A percentile compares a stretch with the other conserved stretches of the same genome.
Evolutionary conservation across 495 filamentous ascomycete genomes (phyloP).

Genomic region (Endocarpon pusillum): DNA sequence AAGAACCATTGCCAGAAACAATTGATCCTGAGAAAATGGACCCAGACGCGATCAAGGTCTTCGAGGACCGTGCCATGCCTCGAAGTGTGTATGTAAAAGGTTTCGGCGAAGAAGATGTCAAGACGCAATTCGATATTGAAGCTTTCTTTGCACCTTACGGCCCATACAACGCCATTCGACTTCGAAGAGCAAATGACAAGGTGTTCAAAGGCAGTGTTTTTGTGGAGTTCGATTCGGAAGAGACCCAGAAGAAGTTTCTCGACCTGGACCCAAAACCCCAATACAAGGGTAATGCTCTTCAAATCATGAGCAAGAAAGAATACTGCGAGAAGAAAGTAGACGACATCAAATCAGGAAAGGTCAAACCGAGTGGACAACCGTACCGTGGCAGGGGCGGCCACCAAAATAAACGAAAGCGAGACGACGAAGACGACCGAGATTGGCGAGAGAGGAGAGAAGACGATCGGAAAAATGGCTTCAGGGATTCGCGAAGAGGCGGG

Average conservation of each 20-base stretch:
- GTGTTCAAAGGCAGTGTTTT: constrained; percentile 89
- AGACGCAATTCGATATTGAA: constrained; percentile 83
- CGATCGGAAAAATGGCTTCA: constrained; percentile 47
- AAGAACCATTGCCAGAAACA: constrained; percentile 39
- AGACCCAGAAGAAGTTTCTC: constrained; percentile 60
- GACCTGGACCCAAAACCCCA: constrained; percentile 62
- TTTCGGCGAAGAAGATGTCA: constrained; percentile 62
- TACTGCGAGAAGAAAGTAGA: constrained; percentile 65
- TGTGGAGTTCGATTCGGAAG: constrained; percentile 69
- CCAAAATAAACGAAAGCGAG: constrained; percentile 15
- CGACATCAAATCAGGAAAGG: constrained; percentile 55
- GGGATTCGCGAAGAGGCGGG: constrained; percentile 18
- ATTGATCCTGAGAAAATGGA: constrained; percentile 18
- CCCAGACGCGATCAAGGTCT: constrained; percentile 29
- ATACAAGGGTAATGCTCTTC: constrained; percentile 55
- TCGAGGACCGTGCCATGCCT: constrained; percentile 41
- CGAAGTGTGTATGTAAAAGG: constrained; percentile 67
- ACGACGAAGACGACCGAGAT: constrained; percentile 35
- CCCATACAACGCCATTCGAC: constrained; percentile 62
- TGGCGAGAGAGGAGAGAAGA: constrained; percentile 52
- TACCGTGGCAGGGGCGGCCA: constrained; percentile 17
- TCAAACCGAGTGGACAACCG: constrained; percentile 33
- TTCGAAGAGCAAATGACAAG: constrained; percentile 54
- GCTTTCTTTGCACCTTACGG: constrained; percentile 75
- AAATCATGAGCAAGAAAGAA: constrained; percentile 71